Evolutionary conservation across 2,329 filamentous ascomycete genomes (phyloP).

Genomic region (Arthrobotrys pseudoclavata): DNA sequence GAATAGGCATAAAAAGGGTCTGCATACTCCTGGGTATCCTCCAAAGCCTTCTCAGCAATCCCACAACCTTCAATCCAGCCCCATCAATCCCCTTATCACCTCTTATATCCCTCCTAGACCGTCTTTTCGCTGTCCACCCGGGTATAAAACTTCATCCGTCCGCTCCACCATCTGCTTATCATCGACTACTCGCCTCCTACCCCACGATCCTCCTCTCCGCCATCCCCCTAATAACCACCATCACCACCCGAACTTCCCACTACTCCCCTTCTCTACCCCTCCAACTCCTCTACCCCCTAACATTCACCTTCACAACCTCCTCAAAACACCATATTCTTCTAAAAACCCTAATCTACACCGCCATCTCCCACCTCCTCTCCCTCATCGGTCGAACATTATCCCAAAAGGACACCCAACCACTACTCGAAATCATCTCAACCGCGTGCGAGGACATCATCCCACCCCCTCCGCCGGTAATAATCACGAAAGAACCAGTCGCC

Average conservation of each 20-base stretch:
- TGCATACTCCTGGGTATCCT: conserved; percentile 14
- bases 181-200: conserved; percentile 32
- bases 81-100: conserved; percentile 35
- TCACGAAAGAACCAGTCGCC: conserved; percentile 43
- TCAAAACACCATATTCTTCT: conserved; percentile 27
- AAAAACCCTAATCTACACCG: conserved; percentile 19
- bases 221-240: neutral
- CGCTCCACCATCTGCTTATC: conserved; percentile 28
- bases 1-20: conserved; percentile 28
- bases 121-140: conserved; percentile 41
- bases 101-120: conserved; percentile 37
- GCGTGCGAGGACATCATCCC: conserved; percentile 56
- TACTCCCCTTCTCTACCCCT: conserved; percentile 42
- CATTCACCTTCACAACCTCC: conserved; percentile 33
- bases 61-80: conserved; percentile 26
- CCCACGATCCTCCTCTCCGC: conserved; percentile 21
- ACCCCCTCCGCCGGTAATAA: conserved; percentile 47
- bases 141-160: conserved; percentile 39
- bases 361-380: conserved; percentile 25
- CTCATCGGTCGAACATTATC: conserved; percentile 38
- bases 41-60: conserved; percentile 36
- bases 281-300: conserved; percentile 47
- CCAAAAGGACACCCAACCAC: conserved; percentile 28
- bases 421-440: conserved; percentile 26
- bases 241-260: conserved; percentile 16